Percentiles rank a stretch among this genome's conserved stretches.
phyloP scores from a whole-genome alignment of 768 basidiomycete species.

The Pleurotus djamor region DNA sequence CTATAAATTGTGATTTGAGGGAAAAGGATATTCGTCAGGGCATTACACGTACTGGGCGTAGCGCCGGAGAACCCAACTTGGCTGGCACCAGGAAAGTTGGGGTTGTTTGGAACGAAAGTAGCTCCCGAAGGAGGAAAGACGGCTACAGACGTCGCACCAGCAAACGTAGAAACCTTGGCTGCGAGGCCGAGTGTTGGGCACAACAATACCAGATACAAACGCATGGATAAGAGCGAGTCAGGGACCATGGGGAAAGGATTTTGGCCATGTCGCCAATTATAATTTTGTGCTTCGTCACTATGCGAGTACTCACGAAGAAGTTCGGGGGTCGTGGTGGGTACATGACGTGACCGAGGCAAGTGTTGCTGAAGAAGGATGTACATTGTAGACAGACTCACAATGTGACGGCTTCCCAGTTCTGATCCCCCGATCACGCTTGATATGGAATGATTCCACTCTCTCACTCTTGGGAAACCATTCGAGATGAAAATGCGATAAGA shows the following conservation, averaged over 20 bases:
- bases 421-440: too few species aligned
- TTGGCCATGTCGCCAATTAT: too few species aligned
- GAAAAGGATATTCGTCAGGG: neutral
- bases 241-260: neutral
- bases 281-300: neutral
- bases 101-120: slow-evolving; percentile 29
- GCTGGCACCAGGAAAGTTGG: slow-evolving; percentile 37
- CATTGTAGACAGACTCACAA: too few species aligned
- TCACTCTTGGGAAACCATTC: neutral
- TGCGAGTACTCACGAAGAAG: neutral
- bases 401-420: too few species aligned
- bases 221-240: neutral
- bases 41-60: slow-evolving; percentile 43
- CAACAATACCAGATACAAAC: neutral
- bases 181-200: neutral
- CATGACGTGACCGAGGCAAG: too few species aligned
- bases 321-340: neutral
- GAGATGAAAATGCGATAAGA: neutral
- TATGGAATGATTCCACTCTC: too few species aligned
- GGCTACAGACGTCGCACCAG: slow-evolving; percentile 38
- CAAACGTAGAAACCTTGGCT: slow-evolving; percentile 32
- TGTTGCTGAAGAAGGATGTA: too few species aligned
- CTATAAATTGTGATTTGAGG: slow-evolving; percentile 14
- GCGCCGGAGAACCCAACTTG: slow-evolving; percentile 46
- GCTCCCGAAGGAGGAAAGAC: slow-evolving; percentile 38